Evolutionary conservation across 2,329 filamentous ascomycete species (phyloP), one percentile per base, ranked within the genome.

Genomic region (Penicillium hordei): DNA sequence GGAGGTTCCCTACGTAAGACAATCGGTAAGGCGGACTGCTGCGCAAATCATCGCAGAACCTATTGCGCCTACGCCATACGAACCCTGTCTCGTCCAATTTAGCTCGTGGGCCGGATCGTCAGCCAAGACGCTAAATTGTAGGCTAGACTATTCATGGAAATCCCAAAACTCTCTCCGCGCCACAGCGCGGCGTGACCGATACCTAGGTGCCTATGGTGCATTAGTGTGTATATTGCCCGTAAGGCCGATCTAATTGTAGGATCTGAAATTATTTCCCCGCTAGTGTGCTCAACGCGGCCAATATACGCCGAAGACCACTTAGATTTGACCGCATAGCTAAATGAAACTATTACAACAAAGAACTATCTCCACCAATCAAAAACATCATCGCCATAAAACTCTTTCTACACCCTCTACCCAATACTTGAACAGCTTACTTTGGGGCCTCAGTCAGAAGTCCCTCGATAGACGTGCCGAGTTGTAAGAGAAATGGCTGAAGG

Each of bases 61-160:
- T 9, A 8, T 1, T 46, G 12, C 27, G 27, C 44, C 44, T 33
- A 19, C 27, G 44, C 44, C 10, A 15, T 31, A 21, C 19, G 10
- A 46, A 13, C 44, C 44, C 44, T 46, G 44, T 46, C 44, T 46
- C 27, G 44, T 46, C 27, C 10, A 46, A 29, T 13, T 46, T 46
- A 46, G 44, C 44, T 46, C 44, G 44, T 46, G 27, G 44, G 44
- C 44, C 44, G 44, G 44, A 46, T 46, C 44, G n/a, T 46, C n/a
- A 3, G 27, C 27, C 27, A 46, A 46, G 44, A 46, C 44, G 3
- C 44, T 46, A 46, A 33, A 46, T 12, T 8, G 7, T 9, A 46
- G n/a, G 27, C 27, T 46, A 46, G 27, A 6, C 44, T 33, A 33
- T 31, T 46, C 3, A 31, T 31, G n/a, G 44, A 19, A 46, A 46